Conservation (phyloP, 352 stramenopile species). For the Blastocystis sp. region DNA sequence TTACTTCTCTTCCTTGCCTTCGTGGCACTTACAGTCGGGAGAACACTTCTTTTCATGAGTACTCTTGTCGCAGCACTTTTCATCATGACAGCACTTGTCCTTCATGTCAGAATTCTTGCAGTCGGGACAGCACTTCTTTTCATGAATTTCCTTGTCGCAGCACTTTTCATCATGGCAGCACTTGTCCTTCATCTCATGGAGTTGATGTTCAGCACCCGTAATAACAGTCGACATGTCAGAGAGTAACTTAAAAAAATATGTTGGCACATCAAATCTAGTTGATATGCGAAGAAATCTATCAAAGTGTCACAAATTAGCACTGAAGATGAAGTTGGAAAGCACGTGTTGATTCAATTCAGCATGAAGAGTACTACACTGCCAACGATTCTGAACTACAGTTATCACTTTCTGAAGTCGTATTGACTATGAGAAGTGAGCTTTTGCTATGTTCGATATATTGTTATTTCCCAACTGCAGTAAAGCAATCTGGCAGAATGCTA, state of each 20-base stretch:
- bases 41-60: neutral
- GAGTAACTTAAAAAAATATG: neutral
- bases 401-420: no score
- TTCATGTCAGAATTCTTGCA: neutral
- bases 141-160: neutral
- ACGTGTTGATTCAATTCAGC: neutral
- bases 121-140: neutral
- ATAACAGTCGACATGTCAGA: neutral
- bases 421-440: no score
- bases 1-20: neutral
- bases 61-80: neutral
- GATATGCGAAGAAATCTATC: no score
- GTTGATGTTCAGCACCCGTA: neutral
- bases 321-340: neutral
- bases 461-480: no score
- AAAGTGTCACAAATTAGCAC: no score
- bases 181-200: neutral
- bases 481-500: no score
- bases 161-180: neutral
- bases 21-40: neutral
- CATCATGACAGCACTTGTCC: neutral
- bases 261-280: neutral
- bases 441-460: no score
- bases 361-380: neutral
- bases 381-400: neutral